Conservation (phyloP, 208 protist species). For the Wallacemonas sp. region DNA sequence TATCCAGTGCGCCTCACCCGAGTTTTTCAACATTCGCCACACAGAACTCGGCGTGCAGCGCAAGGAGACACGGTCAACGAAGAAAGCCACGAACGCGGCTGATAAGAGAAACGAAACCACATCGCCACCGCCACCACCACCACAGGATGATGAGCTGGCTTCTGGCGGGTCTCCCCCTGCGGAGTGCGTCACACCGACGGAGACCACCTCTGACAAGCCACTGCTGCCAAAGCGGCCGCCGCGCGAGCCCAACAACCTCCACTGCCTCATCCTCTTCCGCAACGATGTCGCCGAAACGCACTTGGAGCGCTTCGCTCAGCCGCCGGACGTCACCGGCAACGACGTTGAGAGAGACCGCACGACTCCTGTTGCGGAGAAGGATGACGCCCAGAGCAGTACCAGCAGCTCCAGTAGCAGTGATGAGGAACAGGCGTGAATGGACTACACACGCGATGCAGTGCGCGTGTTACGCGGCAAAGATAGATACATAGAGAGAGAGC, state of each 20-base stretch:
- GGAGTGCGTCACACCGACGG: neutral
- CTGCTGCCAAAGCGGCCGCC: neutral
- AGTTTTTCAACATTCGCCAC: slow-evolving; percentile 90
- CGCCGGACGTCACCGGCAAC: neutral
- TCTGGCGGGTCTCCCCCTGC: too few relatives aligned
- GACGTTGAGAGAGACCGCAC: neutral
- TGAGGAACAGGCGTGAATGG: too few relatives aligned
- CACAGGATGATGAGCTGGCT: neutral
- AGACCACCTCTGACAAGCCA: neutral
- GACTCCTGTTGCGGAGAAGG: neutral
- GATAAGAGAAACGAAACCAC: too few relatives aligned
- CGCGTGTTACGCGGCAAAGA: too few relatives aligned
- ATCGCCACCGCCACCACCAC: neutral
- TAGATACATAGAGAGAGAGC: too few relatives aligned
- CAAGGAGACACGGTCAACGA: slow-evolving; percentile 21
- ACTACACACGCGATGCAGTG: too few relatives aligned
- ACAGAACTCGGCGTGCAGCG: slow-evolving; percentile 82
- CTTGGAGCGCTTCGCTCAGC: slow-evolving; percentile 61
- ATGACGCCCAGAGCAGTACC: neutral
- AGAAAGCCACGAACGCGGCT: slow-evolving; percentile 21
- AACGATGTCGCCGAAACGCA: slow-evolving; percentile 69
- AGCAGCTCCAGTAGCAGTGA: slow-evolving; percentile 22
- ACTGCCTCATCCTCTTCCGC: slow-evolving; percentile 88
- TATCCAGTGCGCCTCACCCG: slow-evolving; percentile 67
- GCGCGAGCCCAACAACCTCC: slow-evolving; percentile 60